Base-by-base conservation (phyloP, 176 grass and related monocot species). In the Alopecurus myosuroides region DNA sequence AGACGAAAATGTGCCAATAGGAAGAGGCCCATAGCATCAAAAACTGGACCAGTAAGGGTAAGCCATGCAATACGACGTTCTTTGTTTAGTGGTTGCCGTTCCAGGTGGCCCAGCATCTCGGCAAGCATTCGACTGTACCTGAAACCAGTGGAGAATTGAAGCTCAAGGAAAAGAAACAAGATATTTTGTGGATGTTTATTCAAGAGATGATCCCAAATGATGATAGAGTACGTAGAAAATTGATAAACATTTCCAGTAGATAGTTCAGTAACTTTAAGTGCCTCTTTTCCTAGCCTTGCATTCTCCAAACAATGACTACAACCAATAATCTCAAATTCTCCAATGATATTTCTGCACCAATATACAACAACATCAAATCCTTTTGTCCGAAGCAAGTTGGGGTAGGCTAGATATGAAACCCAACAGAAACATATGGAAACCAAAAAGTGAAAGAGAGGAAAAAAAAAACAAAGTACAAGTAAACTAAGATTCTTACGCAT, bases 71-170 rank as follows among this genome's bases (percentile, higher is more conserved):
- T 20, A 15, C 91, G 91, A 0, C 86, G 89, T 65, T 94, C 89
- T 81, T 81, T 98, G 40, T 92, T 94, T 70, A 92, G 87, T 55
- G 93, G 91, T 40, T 98, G 93, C n/a, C 91, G 83, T 62, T 98
- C 96, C 70, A 98, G 39, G 49, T 98, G 96, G 7, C 88, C 84
- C 81, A 98, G 70, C 96, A 98, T 98, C 86, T 98, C 96, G 70
- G 66, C 87, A 73, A 95, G 89, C 25, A 98, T 89, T 67, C 77
- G 83, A 53, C 90, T 91, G 80, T 93, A 98, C 95, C 95, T 98
- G 73, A 8, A 74, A 86, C 11, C 64, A 39, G 72, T 44, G 58
- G 84, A 76, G 69, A 78, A 31, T 5, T 39, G 42, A 74, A 76
- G 19, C 67, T 60, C 4, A 77, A 69, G 23, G 15, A 44, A 78